phyloP scores from a whole-genome alignment of 805 yeast genomes.

The Zygotorulaspora danielsina region DNA sequence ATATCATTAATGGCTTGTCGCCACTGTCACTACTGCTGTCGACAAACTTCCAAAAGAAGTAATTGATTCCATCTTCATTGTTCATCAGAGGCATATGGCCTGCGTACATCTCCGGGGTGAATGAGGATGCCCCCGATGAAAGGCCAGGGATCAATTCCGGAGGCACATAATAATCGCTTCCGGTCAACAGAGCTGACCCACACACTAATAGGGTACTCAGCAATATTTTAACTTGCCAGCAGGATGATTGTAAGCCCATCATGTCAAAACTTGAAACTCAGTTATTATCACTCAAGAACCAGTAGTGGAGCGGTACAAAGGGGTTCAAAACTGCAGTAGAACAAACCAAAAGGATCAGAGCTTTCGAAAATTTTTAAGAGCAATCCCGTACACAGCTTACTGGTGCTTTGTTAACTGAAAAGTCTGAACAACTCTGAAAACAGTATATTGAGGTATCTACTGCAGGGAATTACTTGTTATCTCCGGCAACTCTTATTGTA shows the following conservation, averaged over 20 bases:
- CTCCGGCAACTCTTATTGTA: too few relatives aligned
- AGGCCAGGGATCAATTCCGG: constrained; percentile 32
- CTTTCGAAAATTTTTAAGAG: too few relatives aligned
- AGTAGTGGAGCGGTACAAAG: too few relatives aligned
- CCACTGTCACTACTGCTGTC: constrained; percentile 17
- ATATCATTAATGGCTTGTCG: constrained; percentile 49
- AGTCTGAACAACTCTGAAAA: too few relatives aligned
- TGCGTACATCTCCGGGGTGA: constrained; percentile 47
- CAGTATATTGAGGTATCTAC: too few relatives aligned
- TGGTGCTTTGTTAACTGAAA: too few relatives aligned
- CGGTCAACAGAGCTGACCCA: constrained; percentile 8
- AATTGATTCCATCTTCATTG: constrained; percentile 38
- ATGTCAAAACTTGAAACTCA: background rate
- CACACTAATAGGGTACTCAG: constrained; percentile 2
- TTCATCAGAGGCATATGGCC: constrained; percentile 54
- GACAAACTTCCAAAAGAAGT: constrained; percentile 74
- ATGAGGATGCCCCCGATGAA: constrained; percentile 15
- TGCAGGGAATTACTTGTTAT: too few relatives aligned
- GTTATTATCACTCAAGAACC: too few relatives aligned
- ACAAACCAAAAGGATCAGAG: too few relatives aligned
- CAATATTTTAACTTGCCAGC: background rate
- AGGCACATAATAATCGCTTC: constrained; percentile 24
- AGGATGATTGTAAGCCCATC: background rate
- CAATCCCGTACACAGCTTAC: too few relatives aligned
- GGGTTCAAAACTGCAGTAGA: too few relatives aligned